Conservation (phyloP, 2,329 filamentous ascomycete genomes). For the Aspergillus neotritici region DNA sequence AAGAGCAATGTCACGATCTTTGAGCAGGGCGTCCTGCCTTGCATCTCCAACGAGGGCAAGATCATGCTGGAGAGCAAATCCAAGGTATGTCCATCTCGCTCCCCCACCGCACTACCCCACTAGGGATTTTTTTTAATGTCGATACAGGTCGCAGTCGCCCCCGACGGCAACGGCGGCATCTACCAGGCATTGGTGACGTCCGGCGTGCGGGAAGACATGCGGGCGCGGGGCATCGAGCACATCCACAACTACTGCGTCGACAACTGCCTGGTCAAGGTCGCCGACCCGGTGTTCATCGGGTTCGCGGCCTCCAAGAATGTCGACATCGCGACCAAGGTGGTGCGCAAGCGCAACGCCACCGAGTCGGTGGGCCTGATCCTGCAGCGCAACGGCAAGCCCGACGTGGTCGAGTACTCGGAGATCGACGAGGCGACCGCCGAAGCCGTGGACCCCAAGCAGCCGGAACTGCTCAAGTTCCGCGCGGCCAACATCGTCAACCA, state of each 20-base stretch:
- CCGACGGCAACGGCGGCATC: constrained; percentile 94
- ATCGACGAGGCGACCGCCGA: constrained; percentile 86
- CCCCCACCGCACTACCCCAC: not conserved
- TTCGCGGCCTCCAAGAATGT: constrained; percentile 84
- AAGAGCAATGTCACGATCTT: constrained; percentile 86
- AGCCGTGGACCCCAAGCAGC: constrained; percentile 75
- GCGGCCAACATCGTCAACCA: constrained; percentile 99
- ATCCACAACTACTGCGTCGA: constrained; percentile 98
- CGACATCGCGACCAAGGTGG: constrained; percentile 98
- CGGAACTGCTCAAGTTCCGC: constrained; percentile 83
- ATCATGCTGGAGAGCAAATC: constrained; percentile 88
- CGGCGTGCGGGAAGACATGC: constrained; percentile 80
- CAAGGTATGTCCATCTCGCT: constrained; percentile 49
- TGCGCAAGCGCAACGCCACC: constrained; percentile 92
- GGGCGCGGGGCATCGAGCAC: constrained; percentile 82
- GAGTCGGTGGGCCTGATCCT: constrained; percentile 94
- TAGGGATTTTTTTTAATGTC: not conserved
- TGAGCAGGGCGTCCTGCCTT: constrained; percentile 93
- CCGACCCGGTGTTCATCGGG: constrained; percentile 90
- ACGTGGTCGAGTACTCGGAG: constrained; percentile 98
- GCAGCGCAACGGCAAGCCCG: constrained; percentile 90
- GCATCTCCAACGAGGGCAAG: constrained; percentile 96
- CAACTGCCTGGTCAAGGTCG: constrained; percentile 99
- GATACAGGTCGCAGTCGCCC: constrained; percentile 72
- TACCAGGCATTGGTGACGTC: constrained; percentile 84